A percentile compares a stretch with the other conserved stretches of the same genome.
Conservation (phyloP, 345 rosid species). For the Punica granatum region DNA sequence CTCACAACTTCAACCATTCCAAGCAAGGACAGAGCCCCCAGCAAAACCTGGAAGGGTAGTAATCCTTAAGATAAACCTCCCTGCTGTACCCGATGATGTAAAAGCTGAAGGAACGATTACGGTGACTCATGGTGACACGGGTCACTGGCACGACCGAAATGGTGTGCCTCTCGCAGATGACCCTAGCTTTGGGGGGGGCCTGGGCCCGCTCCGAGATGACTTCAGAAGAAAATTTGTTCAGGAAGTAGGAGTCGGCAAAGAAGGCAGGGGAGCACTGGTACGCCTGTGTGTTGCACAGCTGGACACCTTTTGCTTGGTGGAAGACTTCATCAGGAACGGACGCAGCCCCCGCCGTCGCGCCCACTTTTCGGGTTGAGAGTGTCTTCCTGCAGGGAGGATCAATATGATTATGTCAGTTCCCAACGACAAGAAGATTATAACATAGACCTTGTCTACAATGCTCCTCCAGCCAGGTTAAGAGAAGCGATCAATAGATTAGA, state of each 20-base stretch:
- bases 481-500: no score
- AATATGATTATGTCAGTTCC: not conserved
- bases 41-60: constrained; percentile 79
- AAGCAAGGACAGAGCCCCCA: constrained; percentile 96
- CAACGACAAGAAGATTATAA: not conserved
- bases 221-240: constrained; percentile 83
- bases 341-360: constrained; percentile 86
- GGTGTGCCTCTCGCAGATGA: constrained; percentile 82
- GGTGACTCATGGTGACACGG: constrained; percentile 76
- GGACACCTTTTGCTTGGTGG: constrained; percentile 87
- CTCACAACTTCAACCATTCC: constrained; percentile 72
- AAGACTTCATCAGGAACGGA: constrained; percentile 93
- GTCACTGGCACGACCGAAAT: constrained; percentile 91
- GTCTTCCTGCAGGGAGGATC: constrained; percentile 53
- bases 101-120: constrained; percentile 66
- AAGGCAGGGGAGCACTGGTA: constrained; percentile 81
- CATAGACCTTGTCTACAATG: not conserved
- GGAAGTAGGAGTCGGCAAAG: constrained; percentile 88
- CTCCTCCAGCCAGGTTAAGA: not conserved
- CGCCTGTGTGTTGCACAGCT: constrained; percentile 92
- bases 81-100: constrained; percentile 78
- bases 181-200: constrained; percentile 63
- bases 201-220: constrained; percentile 69
- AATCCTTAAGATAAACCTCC: constrained; percentile 87
- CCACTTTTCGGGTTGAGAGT: constrained; percentile 66